Base-by-base conservation (phyloP, 2,329 filamentous ascomycete genomes). In the Diaporthe helianthi region DNA sequence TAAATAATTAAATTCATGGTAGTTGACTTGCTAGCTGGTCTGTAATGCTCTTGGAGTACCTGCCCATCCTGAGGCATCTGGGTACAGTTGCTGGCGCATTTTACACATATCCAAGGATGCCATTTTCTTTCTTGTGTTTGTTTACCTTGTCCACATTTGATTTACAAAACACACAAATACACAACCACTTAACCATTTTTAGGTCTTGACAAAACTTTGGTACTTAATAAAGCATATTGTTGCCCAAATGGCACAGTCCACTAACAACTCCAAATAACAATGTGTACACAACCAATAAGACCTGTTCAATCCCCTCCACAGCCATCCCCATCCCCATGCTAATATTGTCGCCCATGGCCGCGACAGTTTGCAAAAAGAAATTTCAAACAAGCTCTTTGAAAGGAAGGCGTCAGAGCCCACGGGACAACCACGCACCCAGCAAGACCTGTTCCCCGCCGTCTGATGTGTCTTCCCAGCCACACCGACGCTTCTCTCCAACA, bases 291-390 rank as follows among this genome's bases (percentile, higher is more conserved):
- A 7, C 41, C 41, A 9, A 17, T 17, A 44, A 44, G 2, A 44
- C 19, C 17, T 44, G 17, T 17, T 44, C 41, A 17, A 8, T 13
- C 41, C 41, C 41, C 17, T 44, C 41, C 5, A 44, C 19, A 29
- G 44, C 9, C 44, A 49, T 1, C 1, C 19, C 12, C 82, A 85
- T 67, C 82, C 79, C 0, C 80, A 85, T 60, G 85, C 82, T 0
- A 70, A 84, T 49, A 82, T 86, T 46, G 78, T 84, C 49, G 79
- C 85, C 13, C 83, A 85, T 61, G 83, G 82, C 7, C 76, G 81
- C 46, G 80, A 81, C 70, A 83, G 80, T 71, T n/a, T n/a, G n/a
- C n/a, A n/a, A n/a, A n/a, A n/a, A n/a, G n/a, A n/a, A n/a, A n/a
- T n/a, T 76, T 72, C 3, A 77, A 76, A 53, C 13, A 80, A 84